Evolutionary conservation across 305 asterid species (phyloP).

Genomic region (Euphrasia arctica): DNA sequence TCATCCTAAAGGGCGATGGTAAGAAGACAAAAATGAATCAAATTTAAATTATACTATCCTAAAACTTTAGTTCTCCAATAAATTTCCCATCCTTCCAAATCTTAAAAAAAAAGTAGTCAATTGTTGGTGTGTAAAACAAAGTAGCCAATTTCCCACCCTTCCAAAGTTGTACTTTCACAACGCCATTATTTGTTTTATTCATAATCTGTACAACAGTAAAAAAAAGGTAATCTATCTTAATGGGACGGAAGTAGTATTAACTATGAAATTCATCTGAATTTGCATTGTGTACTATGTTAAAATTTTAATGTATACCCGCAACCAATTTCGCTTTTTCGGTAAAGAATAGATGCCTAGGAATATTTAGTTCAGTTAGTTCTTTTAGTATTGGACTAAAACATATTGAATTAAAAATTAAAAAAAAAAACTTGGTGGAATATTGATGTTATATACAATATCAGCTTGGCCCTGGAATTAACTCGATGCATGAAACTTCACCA

Average conservation of each 20-base stretch:
- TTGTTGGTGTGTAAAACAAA: not conserved
- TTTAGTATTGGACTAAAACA: not conserved
- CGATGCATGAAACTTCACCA: not conserved
- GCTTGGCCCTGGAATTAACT: not conserved
- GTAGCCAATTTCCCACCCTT: too few relatives aligned
- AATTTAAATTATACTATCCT: not conserved
- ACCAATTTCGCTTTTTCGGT: not conserved
- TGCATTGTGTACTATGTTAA: not conserved
- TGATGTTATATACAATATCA: not conserved
- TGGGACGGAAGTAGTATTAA: too few relatives aligned
- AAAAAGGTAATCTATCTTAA: too few relatives aligned
- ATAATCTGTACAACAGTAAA: too few relatives aligned
- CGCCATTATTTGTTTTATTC: too few relatives aligned
- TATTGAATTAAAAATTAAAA: not conserved
- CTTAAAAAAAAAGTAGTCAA: not conserved
- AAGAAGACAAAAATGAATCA: not conserved
- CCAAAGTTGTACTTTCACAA: too few relatives aligned
- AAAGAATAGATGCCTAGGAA: not conserved
- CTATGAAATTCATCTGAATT: too few relatives aligned
- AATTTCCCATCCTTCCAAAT: not conserved
- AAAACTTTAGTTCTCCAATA: not conserved
- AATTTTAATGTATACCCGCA: not conserved
- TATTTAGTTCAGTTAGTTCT: not conserved
- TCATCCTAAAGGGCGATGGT: not conserved
- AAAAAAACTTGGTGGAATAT: not conserved